phyloP scores from a whole-genome alignment of 495 filamentous ascomycete species.

The Daldinia bambusicola region DNA sequence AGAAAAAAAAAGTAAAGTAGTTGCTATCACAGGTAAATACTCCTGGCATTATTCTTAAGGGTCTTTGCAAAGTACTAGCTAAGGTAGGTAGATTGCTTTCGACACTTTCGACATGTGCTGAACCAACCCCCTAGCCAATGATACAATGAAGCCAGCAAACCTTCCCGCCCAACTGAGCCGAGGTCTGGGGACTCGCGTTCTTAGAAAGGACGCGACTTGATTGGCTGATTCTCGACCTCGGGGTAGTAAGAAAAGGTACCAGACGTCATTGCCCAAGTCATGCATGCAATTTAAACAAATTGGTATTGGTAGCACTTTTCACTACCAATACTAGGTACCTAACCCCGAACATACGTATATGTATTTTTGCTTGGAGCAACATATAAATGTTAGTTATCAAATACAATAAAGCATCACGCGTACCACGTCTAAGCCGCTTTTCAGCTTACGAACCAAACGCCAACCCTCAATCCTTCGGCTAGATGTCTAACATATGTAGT shows the following conservation, averaged over 20 bases:
- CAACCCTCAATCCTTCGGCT: too few species aligned
- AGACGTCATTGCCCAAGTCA: conserved; percentile 10
- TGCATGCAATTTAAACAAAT: conserved; percentile 8
- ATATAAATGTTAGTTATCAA: not conserved
- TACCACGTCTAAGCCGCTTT: not conserved
- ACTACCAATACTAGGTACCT: not conserved
- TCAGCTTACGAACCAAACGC: not conserved
- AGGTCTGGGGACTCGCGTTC: conserved; percentile 14
- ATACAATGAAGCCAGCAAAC: conserved; percentile 18
- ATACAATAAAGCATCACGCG: not conserved
- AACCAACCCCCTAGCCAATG: not conserved
- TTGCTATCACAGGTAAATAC: too few species aligned
- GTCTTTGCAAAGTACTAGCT: not conserved
- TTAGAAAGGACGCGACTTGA: conserved; percentile 3
- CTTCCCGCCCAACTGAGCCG: conserved; percentile 14
- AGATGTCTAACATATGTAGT: too few species aligned
- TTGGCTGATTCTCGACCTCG: conserved; percentile 20
- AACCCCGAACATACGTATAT: not conserved
- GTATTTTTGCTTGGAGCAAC: too few species aligned
- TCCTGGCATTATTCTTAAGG: not conserved
- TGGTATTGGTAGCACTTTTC: not conserved
- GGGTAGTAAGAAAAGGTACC: conserved; percentile 12
- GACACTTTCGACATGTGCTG: conserved; percentile 34
- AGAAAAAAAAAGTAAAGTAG: too few species aligned
- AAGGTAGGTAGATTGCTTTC: conserved; percentile 5